A percentile compares a stretch with the other conserved stretches of the same genome.
Evolutionary conservation across 192 early-diverging fungal species (phyloP).

Genomic region (Entomortierella chlamydospora): DNA sequence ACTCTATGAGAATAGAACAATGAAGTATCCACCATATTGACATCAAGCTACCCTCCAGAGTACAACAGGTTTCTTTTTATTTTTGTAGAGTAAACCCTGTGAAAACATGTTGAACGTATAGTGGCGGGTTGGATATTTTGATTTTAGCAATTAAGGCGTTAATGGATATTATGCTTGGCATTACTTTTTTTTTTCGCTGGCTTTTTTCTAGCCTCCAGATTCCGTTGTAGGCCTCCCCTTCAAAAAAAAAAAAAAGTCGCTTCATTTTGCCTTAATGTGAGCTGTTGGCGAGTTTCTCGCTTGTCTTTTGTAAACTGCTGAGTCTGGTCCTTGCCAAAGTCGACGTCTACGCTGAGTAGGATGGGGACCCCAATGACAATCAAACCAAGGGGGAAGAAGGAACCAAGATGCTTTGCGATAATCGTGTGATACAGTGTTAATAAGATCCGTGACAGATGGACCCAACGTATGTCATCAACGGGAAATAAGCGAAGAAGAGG

Average conservation of each 20-base stretch:
- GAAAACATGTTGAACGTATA: too few species aligned
- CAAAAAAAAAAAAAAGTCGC: too few species aligned
- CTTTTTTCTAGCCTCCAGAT: not conserved
- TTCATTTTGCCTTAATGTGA: not conserved
- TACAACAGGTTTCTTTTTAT: too few species aligned
- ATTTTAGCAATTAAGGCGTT: too few species aligned
- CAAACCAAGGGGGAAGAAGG: slow-evolving; percentile 52
- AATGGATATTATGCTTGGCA: too few species aligned
- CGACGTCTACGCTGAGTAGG: slow-evolving; percentile 54
- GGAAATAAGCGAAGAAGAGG: too few species aligned
- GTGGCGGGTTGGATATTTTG: too few species aligned
- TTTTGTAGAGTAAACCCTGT: too few species aligned
- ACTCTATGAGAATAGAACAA: too few species aligned
- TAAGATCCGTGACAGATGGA: slow-evolving; percentile 49
- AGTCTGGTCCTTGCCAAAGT: slow-evolving; percentile 65
- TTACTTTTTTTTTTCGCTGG: not conserved
- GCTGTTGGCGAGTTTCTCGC: slow-evolving; percentile 6
- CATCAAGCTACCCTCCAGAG: too few species aligned
- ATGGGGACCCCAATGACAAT: slow-evolving; percentile 58
- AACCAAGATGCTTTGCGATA: slow-evolving; percentile 63
- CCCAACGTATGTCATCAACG: slow-evolving; percentile 67
- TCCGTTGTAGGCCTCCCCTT: too few species aligned
- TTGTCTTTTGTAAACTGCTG: slow-evolving; percentile 31
- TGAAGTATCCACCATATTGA: too few species aligned
- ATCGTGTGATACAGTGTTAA: slow-evolving; percentile 50